A percentile compares a stretch with the other conserved stretches of the same genome.
Evolutionary conservation across 208 protist species (phyloP).

Genomic region (Strigomonas culicis): DNA sequence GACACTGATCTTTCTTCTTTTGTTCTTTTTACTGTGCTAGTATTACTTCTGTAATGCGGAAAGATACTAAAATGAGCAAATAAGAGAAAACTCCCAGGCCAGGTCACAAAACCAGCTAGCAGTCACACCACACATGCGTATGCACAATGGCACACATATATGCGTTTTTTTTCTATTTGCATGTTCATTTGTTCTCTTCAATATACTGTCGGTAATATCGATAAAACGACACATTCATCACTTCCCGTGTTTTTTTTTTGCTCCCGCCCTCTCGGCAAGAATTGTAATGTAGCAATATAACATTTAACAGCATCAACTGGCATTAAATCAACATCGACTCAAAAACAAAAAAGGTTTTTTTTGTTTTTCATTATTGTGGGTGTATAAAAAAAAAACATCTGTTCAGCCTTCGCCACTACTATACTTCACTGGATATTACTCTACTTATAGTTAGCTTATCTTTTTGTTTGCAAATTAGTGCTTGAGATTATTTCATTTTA

Average conservation of each 20-base stretch:
- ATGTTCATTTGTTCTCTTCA: too few relatives aligned
- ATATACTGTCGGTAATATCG: neutral
- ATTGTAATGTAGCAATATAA: too few relatives aligned
- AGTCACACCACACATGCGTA: too few relatives aligned
- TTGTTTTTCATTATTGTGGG: slow-evolving; percentile 2
- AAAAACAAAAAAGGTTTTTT: slow-evolving; percentile 4
- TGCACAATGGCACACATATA: too few relatives aligned
- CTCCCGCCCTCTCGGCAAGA: neutral
- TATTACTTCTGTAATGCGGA: neutral
- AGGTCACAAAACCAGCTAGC: neutral
- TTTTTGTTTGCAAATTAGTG: too few relatives aligned
- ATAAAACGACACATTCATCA: neutral
- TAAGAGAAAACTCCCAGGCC: too few relatives aligned
- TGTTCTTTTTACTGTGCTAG: neutral
- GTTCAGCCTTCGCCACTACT: neutral
- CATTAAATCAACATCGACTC: too few relatives aligned
- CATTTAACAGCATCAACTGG: too few relatives aligned
- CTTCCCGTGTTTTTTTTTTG: neutral
- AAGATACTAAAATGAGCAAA: slow-evolving; percentile 1
- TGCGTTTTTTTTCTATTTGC: too few relatives aligned
- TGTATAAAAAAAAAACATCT: slow-evolving; percentile 7
- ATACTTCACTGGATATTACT: neutral
- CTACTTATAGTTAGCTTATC: neutral
- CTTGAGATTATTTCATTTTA: too few relatives aligned
- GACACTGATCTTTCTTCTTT: neutral